phyloP scores from a whole-genome alignment of 2,329 filamentous ascomycete genomes.

The Fonsecaea multimorphosa region DNA sequence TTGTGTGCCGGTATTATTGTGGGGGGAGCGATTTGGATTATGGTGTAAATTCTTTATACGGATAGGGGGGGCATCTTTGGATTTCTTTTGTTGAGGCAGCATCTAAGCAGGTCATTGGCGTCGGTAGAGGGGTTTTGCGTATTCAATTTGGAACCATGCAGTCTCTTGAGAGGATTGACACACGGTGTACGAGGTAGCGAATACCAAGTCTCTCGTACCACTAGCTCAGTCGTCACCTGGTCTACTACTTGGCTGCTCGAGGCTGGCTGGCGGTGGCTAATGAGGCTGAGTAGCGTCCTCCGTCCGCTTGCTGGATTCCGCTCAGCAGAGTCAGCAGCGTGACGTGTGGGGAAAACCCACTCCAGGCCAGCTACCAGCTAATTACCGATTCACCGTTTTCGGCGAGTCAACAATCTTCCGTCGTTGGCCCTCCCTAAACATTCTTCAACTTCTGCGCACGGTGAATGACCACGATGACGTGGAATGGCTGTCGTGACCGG shows the following conservation, averaged over 20 bases:
- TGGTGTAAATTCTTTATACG: conserved; percentile 35
- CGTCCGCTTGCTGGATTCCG: neutral
- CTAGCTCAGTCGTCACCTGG: neutral
- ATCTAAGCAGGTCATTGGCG: conserved; percentile 9
- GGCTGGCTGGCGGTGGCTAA: too few species aligned
- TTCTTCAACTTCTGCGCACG: neutral
- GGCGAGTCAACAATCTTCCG: conserved; percentile 15
- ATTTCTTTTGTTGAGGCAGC: conserved; percentile 1
- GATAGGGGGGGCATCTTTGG: neutral
- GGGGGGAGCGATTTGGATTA: conserved; percentile 44
- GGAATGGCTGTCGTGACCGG: neutral
- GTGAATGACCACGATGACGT: conserved; percentile 13
- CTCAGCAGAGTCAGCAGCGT: too few species aligned
- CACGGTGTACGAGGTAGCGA: neutral
- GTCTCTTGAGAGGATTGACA: neutral
- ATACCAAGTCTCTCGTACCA: too few species aligned
- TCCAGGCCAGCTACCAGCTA: neutral
- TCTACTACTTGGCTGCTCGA: too few species aligned
- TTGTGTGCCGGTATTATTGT: conserved; percentile 42
- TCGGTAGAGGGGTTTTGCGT: neutral
- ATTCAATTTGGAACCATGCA: neutral
- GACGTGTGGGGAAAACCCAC: conserved; percentile 8
- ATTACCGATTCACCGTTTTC: conserved; percentile 23
- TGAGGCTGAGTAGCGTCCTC: neutral
- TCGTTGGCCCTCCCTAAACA: conserved; percentile 1